A percentile compares a stretch with the other conserved stretches of the same genome.
These are phyloP conservation scores for Geosmithia flava DNA, from an alignment of 2,329 filamentous ascomycete genomes.

Conservation along the genomic window DNA sequence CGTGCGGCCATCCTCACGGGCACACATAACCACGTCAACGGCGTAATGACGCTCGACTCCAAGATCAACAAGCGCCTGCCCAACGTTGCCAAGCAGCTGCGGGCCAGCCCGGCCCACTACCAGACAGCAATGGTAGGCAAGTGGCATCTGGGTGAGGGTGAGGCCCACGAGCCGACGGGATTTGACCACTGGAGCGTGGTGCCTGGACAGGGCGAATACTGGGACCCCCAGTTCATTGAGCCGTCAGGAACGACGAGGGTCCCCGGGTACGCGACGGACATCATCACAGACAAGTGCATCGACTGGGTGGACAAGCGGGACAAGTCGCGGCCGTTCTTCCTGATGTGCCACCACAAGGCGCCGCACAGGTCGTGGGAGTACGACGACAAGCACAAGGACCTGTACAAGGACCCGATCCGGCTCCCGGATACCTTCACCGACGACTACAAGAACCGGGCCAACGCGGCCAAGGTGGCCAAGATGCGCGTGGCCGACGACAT, in stretches of 20 bases:
- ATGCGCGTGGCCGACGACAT: constrained; percentile 38
- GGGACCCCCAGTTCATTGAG: constrained; percentile 36
- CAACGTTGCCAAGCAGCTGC: constrained; percentile 37
- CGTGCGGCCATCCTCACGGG: constrained; percentile 35
- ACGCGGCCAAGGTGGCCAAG: constrained; percentile 34
- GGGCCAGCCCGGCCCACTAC: constrained; percentile 24
- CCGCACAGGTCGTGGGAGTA: constrained; percentile 40
- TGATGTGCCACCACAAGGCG: constrained; percentile 46
- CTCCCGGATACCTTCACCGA: constrained; percentile 39
- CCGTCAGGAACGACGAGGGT: constrained; percentile 15
- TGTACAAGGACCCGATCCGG: constrained; percentile 31
- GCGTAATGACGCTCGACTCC: constrained; percentile 33
- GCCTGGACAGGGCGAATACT: constrained; percentile 38
- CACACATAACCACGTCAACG: constrained; percentile 40
- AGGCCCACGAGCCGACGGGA: constrained; percentile 29
- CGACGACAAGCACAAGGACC: constrained; percentile 30
- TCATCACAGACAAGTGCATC: constrained; percentile 37
- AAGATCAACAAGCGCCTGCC: constrained; percentile 36
- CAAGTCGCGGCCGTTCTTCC: constrained; percentile 31
- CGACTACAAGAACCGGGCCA: constrained; percentile 40
- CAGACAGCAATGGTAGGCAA: constrained; percentile 40
- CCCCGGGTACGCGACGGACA: constrained; percentile 35
- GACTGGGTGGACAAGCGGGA: constrained; percentile 22
- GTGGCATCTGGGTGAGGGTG: constrained; percentile 39
- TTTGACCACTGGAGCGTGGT: constrained; percentile 40